These are phyloP conservation scores for Orychophragmus violaceus DNA, from an alignment of 345 rosid genomes.

Conservation along the genomic window DNA sequence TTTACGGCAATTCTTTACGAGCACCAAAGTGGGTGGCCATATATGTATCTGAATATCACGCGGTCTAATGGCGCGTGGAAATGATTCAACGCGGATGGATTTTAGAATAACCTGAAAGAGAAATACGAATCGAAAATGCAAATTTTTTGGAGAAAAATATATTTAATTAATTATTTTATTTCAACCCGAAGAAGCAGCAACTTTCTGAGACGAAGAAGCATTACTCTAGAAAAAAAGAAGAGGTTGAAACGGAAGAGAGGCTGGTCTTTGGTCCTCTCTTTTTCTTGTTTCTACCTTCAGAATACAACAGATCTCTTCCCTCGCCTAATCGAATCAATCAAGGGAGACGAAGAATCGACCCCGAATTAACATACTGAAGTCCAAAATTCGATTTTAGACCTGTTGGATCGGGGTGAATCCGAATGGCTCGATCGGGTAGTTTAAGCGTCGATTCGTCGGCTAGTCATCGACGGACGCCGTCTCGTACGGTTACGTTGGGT, in stretches of 20 bases:
- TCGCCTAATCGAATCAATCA: neutral
- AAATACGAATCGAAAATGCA: neutral
- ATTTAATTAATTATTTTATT: neutral
- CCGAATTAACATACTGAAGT: neutral
- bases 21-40: too few species aligned
- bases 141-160: neutral
- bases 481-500: slow-evolving; percentile 83
- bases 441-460: slow-evolving; percentile 35
- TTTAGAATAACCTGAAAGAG: neutral
- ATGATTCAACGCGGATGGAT: neutral
- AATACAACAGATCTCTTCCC: slow-evolving; percentile 18
- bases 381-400: neutral
- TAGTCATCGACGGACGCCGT: slow-evolving; percentile 36
- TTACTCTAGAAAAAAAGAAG: neutral
- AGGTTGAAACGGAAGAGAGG: slow-evolving; percentile 30
- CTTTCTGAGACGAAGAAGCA: slow-evolving; percentile 16
- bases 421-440: slow-evolving; percentile 51
- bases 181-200: slow-evolving; percentile 10
- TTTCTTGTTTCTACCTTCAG: slow-evolving; percentile 15
- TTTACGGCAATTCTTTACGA: too few species aligned
- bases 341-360: neutral
- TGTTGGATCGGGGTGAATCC: slow-evolving; percentile 25
- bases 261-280: slow-evolving; percentile 24
- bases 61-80: neutral
- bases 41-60: neutral